Base-by-base conservation (phyloP, 2,329 filamentous ascomycete species). In the Aspergillus texensis region DNA sequence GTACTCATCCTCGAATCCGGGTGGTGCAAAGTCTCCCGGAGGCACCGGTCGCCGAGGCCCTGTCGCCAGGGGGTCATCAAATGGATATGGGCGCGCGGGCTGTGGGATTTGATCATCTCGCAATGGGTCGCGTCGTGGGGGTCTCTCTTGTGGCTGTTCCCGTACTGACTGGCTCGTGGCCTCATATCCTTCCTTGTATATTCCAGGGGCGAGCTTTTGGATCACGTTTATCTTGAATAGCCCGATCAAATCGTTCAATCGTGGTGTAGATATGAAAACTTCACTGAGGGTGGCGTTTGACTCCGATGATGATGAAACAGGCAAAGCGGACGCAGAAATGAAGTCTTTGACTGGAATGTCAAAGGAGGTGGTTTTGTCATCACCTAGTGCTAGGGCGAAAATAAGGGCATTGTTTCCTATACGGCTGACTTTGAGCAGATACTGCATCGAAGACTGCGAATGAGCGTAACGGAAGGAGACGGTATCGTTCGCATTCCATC, bases 1-100 rank as follows among this genome's bases (percentile, higher is more conserved):
- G 71, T 93, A 90, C 73, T 97, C 93, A 75, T 99, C 94, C 68
- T 98, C 95, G 68, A 98, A 98, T 24, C 88, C 92, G 0, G 95
- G 95, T 0, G 94, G 94, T 0, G 90, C 88, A 68, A 96, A 93
- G 68, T 94, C 91, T 11, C 84, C 88, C 0, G 85, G 80, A 0
- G 94, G 93, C 19, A 88, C 74, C 1, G 91, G 91, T 24, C 83
- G 83, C 48, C 86, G 88, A 16, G 86, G 85, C 1, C 74, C 79
- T 21, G 82, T 85, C 12, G 85, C 87, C 41, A 91, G 84, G n/a
- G 87, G 89, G 72, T 90, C 89, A 54, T 86, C 79, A 67, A 89
- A 88, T 0, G 91, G 91, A 67, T 89, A 86, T 4, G 91, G 91
- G 16, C 86, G 84, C 21, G 89, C 88, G 30, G 89, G 90, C 65